Evolutionary conservation across 352 stramenopile species (phyloP).

Genomic region (Blastocystis sp.): DNA sequence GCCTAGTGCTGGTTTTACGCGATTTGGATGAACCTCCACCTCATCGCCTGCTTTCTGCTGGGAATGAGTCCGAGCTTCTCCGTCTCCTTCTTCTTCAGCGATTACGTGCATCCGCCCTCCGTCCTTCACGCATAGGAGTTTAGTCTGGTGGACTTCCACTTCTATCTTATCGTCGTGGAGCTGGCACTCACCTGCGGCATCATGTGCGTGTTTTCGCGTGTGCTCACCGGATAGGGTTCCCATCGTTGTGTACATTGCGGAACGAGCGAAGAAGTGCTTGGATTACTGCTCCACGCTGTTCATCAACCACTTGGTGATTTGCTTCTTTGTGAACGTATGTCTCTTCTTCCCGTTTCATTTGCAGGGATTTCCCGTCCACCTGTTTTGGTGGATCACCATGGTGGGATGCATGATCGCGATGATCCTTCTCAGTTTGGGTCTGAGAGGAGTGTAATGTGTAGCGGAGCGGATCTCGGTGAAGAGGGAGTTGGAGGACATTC

Average conservation of each 20-base stretch:
- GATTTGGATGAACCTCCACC: conserved; percentile 58
- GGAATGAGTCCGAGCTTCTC: conserved; percentile 13
- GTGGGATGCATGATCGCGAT: conserved; percentile 14
- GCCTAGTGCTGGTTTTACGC: conserved; percentile 65
- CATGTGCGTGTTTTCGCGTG: neutral
- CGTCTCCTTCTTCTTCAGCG: conserved; percentile 60
- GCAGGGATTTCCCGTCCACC: conserved; percentile 42
- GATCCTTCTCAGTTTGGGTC: conserved; percentile 1
- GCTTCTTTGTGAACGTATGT: conserved; percentile 45
- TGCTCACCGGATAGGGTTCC: conserved; percentile 11
- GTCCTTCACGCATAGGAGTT: conserved; percentile 33
- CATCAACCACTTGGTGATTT: conserved; percentile 32
- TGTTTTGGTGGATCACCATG: conserved; percentile 63
- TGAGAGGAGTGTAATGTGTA: neutral
- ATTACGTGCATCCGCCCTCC: neutral
- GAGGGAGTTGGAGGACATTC: conserved; percentile 54
- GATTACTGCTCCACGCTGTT: conserved; percentile 62
- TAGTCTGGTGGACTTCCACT: conserved; percentile 49
- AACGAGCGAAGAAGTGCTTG: conserved; percentile 64
- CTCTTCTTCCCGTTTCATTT: neutral
- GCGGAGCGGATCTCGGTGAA: conserved; percentile 13
- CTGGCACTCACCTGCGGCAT: conserved; percentile 38
- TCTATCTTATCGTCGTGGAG: conserved; percentile 63
- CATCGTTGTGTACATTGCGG: conserved; percentile 43
- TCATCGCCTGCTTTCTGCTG: conserved; percentile 17